These are phyloP conservation scores for Panellus pusillus DNA, from an alignment of 768 basidiomycete species.

Conservation along the genomic window DNA sequence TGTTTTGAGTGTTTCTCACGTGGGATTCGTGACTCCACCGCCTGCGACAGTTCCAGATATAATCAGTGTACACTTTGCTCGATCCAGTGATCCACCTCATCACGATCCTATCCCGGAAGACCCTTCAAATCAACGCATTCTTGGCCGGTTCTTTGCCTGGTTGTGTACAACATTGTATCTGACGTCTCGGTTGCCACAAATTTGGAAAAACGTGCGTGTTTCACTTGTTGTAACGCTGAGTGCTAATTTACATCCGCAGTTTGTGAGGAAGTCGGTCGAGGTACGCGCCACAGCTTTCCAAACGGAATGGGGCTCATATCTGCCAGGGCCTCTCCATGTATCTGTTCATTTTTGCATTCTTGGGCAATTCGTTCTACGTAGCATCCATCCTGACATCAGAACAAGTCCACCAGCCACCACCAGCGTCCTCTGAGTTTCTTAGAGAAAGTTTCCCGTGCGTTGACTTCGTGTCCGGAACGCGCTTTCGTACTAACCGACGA, in stretches of 20 bases:
- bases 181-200: slow-evolving; percentile 92
- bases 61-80: slow-evolving; percentile 3
- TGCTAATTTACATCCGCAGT: slow-evolving; percentile 44
- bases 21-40: slow-evolving; percentile 8
- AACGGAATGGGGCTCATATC: slow-evolving; percentile 1
- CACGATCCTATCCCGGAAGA: slow-evolving; percentile 21
- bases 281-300: slow-evolving; percentile 31
- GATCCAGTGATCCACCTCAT: slow-evolving; percentile 17
- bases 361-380: slow-evolving; percentile 93
- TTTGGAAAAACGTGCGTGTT: slow-evolving; percentile 94
- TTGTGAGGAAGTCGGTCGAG: slow-evolving; percentile 86
- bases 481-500: not conserved
- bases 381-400: slow-evolving; percentile 85
- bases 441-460: slow-evolving; percentile 85
- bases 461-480: not conserved
- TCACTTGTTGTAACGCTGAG: not conserved
- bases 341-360: slow-evolving; percentile 90
- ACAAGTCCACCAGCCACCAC: slow-evolving; percentile 53
- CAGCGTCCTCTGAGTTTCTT: slow-evolving; percentile 64
- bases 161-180: slow-evolving; percentile 89
- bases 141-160: slow-evolving; percentile 95
- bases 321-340: slow-evolving; percentile 86
- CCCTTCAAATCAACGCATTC: slow-evolving; percentile 50
- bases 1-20: slow-evolving; percentile 39
- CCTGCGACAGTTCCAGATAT: slow-evolving; percentile 2